Conservation (phyloP, 1,284 basidiomycete genomes). For the Dichomitus squalens region DNA sequence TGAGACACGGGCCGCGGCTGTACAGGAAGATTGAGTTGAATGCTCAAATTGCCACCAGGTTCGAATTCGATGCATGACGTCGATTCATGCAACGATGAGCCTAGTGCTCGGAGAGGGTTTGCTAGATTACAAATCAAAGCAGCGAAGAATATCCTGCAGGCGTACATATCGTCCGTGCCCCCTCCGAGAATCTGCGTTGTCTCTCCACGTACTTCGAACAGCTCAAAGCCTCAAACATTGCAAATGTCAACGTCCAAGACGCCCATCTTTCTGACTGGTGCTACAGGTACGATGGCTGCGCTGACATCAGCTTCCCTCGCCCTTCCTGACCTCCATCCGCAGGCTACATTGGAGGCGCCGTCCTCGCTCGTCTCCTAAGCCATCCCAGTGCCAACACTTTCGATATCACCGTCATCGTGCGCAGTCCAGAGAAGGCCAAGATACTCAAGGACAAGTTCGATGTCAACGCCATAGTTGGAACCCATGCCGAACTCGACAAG, state of each 20-base stretch:
- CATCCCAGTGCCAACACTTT: slow-evolving; percentile 23
- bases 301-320: neutral
- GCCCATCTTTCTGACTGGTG: slow-evolving; percentile 26
- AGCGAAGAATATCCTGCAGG: too few relatives aligned
- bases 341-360: slow-evolving; percentile 33
- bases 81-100: too few relatives aligned
- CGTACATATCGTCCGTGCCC: too few relatives aligned
- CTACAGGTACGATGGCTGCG: slow-evolving; percentile 20
- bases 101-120: too few relatives aligned
- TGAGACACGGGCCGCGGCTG: too few relatives aligned
- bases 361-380: slow-evolving; percentile 27
- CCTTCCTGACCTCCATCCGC: neutral
- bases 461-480: slow-evolving; percentile 31
- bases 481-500: slow-evolving; percentile 25
- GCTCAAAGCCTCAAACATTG: neutral
- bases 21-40: too few relatives aligned
- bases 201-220: neutral
- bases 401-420: slow-evolving; percentile 28
- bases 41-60: too few relatives aligned
- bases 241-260: slow-evolving; percentile 6
- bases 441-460: slow-evolving; percentile 27
- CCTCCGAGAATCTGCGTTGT: too few relatives aligned
- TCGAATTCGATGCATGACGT: too few relatives aligned
- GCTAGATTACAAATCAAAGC: too few relatives aligned
- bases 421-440: slow-evolving; percentile 29